Base-by-base conservation (phyloP, 176 grass and related monocot genomes). In the Pontederia crassipes region DNA sequence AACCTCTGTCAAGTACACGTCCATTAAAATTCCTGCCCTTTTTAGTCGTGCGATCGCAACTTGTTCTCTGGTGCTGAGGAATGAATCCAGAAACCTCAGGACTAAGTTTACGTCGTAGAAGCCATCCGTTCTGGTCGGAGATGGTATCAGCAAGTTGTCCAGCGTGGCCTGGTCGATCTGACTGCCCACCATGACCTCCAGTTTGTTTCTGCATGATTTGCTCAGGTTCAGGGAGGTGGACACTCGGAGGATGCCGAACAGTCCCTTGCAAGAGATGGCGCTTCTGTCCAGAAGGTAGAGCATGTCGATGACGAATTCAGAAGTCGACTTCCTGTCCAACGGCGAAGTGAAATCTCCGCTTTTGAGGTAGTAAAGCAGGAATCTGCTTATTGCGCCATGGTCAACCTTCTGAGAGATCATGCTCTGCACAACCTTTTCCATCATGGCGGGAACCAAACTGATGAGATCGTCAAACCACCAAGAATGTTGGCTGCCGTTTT, bases 391-490 rank as follows among this genome's bases (percentile, higher is more conserved):
- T 74, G 58, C 35, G 62, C 15, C 67, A 65, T 97, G 81, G 35
- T 91, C 84, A 46, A 74, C 17, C 73, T 81, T 81, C 32, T 65
- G 83, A 67, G 67, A 62, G 60, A 76, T 52, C 70, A 97, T 78
- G 54, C 77, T 80, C 60, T 17, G 64, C 48, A 86, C 66, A 10
- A 97, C 73, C 52, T 71, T 85, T 72, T 78, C 70, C 12, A 91
- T 59, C 49, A 80, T 63, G 48, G 14, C 17, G 8, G 92, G 73
- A 40, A 52, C 26, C 35, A 97, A 72, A 14, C 69, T 29, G 16
- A 55, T 54, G 49, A 97, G 79, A 81, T 97, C 92, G 11, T 97
- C 92, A 46, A 88, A 85, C 92, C 92, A 97, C 92, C 92, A 97
- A 48, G 66, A 60, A 57, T 69, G 72, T 56, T 52, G 57, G 63